Evolutionary conservation across 805 yeast species (phyloP).

Genomic region (Myxozyma udenii): DNA sequence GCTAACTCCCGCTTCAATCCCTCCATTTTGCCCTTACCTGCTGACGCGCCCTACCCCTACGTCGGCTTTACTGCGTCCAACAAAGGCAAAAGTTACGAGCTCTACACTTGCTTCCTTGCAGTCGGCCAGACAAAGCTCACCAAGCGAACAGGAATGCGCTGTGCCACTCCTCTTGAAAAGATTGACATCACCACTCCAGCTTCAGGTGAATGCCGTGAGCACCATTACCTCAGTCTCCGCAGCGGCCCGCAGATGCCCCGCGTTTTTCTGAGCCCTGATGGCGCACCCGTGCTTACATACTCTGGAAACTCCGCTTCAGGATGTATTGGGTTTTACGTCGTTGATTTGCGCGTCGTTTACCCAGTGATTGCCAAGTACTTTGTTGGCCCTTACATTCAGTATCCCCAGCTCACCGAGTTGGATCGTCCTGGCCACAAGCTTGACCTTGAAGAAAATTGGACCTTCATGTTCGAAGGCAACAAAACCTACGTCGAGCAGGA

Average conservation of each 20-base stretch:
- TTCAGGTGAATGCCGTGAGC: conserved; percentile 21
- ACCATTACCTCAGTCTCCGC: conserved; percentile 19
- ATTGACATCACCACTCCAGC: conserved; percentile 14
- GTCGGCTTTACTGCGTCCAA: conserved; percentile 21
- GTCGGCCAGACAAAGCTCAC: conserved; percentile 21
- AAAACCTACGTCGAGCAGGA: conserved; percentile 27
- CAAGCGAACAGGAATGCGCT: conserved; percentile 26
- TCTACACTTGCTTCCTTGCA: conserved; percentile 20
- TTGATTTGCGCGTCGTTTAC: conserved; percentile 19
- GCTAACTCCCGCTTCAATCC: conserved; percentile 18
- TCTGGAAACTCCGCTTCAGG: conserved; percentile 22
- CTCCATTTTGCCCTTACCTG: conserved; percentile 22
- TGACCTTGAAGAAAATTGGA: conserved; percentile 27
- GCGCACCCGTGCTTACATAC: conserved; percentile 21
- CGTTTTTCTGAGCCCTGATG: conserved; percentile 23
- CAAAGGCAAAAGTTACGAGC: conserved; percentile 17
- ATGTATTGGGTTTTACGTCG: conserved; percentile 26
- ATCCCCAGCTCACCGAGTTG: conserved; percentile 19
- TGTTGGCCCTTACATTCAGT: conserved; percentile 15
- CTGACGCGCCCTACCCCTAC: conserved; percentile 16
- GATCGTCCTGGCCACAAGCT: conserved; percentile 18
- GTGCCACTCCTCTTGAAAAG: conserved; percentile 21
- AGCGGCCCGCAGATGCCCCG: conserved; percentile 28
- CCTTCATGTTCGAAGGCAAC: conserved; percentile 22
- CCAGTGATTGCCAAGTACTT: conserved; percentile 19